A percentile compares a stretch with the other conserved stretches of the same genome.
Evolutionary conservation across 306 rosid genomes (phyloP).

Genomic region (Hippophae rhamnoides): DNA sequence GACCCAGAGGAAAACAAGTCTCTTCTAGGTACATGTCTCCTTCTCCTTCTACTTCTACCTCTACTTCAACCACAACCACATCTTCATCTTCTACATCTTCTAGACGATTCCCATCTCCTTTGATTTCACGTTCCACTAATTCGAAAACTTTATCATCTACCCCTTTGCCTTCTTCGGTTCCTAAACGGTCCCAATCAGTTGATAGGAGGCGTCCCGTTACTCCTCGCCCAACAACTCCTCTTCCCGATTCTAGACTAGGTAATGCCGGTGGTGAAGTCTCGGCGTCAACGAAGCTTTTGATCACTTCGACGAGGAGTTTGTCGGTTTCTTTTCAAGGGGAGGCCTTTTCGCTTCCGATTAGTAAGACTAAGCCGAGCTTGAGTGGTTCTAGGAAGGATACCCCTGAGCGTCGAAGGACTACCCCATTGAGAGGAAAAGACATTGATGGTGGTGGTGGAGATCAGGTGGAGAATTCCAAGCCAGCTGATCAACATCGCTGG

Average conservation of each 20-base stretch:
- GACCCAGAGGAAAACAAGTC: conserved; percentile 71
- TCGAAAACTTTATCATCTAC: conserved; percentile 36
- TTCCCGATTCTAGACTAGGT: conserved; percentile 34
- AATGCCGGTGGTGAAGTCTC: conserved; percentile 44
- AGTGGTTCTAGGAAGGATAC: conserved; percentile 54
- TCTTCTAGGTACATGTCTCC: conserved; percentile 97
- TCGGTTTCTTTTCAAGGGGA: conserved; percentile 98
- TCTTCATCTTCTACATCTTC: conserved; percentile 48
- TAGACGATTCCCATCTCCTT: conserved; percentile 78
- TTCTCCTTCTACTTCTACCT: conserved; percentile 67
- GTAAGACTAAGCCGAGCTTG: conserved; percentile 58
- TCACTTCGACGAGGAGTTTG: conserved; percentile 85
- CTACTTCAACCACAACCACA: conserved; percentile 25
- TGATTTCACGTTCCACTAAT: conserved; percentile 78
- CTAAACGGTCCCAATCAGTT: conserved; percentile 79
- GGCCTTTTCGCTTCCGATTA: conserved; percentile 88
- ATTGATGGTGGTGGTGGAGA: conserved; percentile 29
- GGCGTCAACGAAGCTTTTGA: conserved; percentile 69
- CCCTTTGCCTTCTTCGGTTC: conserved; percentile 32
- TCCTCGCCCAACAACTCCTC: conserved; percentile 42
- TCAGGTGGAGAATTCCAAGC: conserved; percentile 73
- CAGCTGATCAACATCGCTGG: conserved; percentile 82
- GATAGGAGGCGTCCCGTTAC: conserved; percentile 60
- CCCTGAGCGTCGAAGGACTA: conserved; percentile 79
- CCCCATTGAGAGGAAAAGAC: conserved; percentile 47